Percentiles rank a stretch among this genome's conserved stretches.
phyloP scores from a whole-genome alignment of 768 basidiomycete genomes.

The Tricholoma terreum region DNA sequence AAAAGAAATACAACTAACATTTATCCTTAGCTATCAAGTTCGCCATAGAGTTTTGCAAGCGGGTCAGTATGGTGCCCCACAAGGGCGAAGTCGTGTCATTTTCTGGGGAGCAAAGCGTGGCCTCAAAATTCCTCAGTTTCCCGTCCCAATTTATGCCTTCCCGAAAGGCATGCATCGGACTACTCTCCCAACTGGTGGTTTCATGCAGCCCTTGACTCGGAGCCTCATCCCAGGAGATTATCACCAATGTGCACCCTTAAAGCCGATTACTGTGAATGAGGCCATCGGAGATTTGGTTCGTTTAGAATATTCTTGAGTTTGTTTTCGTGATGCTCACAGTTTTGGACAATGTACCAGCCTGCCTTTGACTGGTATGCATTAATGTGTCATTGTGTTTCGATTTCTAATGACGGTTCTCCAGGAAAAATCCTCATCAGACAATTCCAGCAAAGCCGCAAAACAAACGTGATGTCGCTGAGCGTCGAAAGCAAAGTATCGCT shows the following conservation, averaged over 20 bases:
- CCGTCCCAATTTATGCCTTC: conserved; percentile 59
- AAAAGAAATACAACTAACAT: neutral
- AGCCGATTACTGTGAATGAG: conserved; percentile 55
- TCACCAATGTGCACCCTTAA: conserved; percentile 61
- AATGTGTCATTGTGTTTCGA: neutral
- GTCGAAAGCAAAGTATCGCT: conserved; percentile 41
- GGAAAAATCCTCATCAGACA: conserved; percentile 55
- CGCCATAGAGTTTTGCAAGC: conserved; percentile 65
- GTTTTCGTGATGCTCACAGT: neutral
- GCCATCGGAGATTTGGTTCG: conserved; percentile 70
- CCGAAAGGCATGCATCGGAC: conserved; percentile 29
- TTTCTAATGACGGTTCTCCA: conserved; percentile 17
- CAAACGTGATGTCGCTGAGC: conserved; percentile 29
- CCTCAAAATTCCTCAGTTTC: conserved; percentile 55
- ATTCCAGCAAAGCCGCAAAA: conserved; percentile 33
- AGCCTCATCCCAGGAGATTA: conserved; percentile 32
- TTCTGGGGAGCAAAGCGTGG: conserved; percentile 65
- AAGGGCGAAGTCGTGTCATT: conserved; percentile 63
- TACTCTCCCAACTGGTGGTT: conserved; percentile 43
- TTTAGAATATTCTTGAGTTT: conserved; percentile 4
- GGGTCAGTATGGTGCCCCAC: conserved; percentile 70
- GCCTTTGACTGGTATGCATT: conserved; percentile 63
- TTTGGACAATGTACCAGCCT: conserved; percentile 38
- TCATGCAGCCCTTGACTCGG: conserved; percentile 42
- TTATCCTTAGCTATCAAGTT: conserved; percentile 59